phyloP scores from a whole-genome alignment of 2,329 filamentous ascomycete species.

The Neodidymelliopsis sp. region DNA sequence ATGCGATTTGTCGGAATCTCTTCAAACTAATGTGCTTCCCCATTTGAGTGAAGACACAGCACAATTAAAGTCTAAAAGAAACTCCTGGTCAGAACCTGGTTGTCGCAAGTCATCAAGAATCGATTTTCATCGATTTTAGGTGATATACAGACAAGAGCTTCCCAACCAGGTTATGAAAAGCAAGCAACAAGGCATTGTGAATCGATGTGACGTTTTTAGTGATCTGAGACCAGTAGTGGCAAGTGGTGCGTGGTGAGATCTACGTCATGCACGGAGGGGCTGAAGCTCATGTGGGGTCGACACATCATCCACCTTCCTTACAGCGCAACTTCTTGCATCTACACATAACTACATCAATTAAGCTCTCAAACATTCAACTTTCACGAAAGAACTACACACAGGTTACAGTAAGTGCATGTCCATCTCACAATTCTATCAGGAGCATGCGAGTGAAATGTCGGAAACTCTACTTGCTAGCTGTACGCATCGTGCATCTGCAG shows the following conservation, averaged over 20 bases:
- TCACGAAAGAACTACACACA: not conserved
- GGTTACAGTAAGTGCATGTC: not conserved
- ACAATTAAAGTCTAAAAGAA: too few species aligned
- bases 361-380: not conserved
- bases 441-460: too few species aligned
- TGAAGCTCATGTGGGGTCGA: slow-evolving; percentile 17
- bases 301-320: slow-evolving; percentile 2
- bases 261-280: slow-evolving; percentile 11
- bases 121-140: too few species aligned
- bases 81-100: too few species aligned
- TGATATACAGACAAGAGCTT: too few species aligned
- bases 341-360: not conserved
- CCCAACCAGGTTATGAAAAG: too few species aligned
- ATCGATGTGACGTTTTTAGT: slow-evolving; percentile 1
- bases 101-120: too few species aligned
- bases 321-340: not conserved
- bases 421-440: not conserved
- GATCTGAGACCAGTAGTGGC: slow-evolving; percentile 2
- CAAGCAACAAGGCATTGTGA: not conserved
- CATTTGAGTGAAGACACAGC: not conserved
- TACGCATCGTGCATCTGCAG: too few species aligned
- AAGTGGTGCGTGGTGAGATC: not conserved
- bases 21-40: not conserved
- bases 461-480: too few species aligned
- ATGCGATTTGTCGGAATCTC: too few species aligned